Evolutionary conservation across 305 asterid genomes (phyloP), one percentile per base, ranked within the genome.

Genomic region (Fraxinus floribunda): DNA sequence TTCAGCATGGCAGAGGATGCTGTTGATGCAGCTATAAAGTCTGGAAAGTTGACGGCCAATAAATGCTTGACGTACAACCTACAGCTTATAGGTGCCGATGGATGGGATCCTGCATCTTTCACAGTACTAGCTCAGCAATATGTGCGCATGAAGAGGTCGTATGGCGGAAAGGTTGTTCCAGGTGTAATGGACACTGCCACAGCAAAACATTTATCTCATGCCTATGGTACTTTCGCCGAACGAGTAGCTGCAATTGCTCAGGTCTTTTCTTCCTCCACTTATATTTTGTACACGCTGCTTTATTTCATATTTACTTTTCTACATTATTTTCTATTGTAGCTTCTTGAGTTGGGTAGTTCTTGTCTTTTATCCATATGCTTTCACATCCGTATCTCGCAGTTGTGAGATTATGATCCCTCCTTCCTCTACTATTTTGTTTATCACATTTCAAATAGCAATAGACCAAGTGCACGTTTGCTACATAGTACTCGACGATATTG

Each of bases 1-100:
- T 89, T 78, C 98, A 96, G 99, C 90, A 94, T 94, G 99, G 99
- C 99, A 80, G 98, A 96, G 88, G 98, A 96, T 91, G 98, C 99
- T 8, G 98, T 96, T 78, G 90, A 96, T 78, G 88, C 88, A 66
- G 99, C 98, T 86, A 87, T 96, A 82, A 86, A 90, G 82, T 94
- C 96, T 71, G 99, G 98, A 83, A 91, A 93, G 73, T 88, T 96
- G 90, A 91, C 97, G 29, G 82, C 83, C 49, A 96, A 88, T 82
- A 86, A 89, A 85, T 92, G 98, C 83, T 73, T 89, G 81, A 96
- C 99, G 22, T 78, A 80, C 83, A 84, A 89, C 85, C 88, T 96
- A 82, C 97, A 91, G 80, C 93, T 96, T 46, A 41, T 91, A 44
- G 99, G 99, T 78, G 95, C 95, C 49, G 97, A 90, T 88, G 99